Evolutionary conservation across 179 eudicot genomes (phyloP), one percentile per base, ranked within the genome.

Genomic region (Beta lomatogona): DNA sequence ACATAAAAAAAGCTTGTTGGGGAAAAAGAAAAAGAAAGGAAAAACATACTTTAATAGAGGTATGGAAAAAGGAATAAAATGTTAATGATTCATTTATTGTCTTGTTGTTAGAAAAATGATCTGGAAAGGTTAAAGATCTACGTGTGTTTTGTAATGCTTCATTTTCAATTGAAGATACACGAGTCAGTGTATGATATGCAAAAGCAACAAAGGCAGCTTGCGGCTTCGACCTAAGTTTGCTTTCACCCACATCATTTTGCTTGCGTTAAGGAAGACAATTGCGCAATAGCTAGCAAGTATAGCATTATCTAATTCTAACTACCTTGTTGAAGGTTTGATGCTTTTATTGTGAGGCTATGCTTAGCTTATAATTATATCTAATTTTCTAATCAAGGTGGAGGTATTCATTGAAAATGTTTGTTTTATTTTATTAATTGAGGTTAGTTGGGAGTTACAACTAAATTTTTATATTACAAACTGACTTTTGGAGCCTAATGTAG

Each of bases 121-220:
- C 69, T 84, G 83, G 74, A 84, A 84, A 84, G 83, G 74, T 66
- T 54, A 67, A 50, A 64, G 7, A 84, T 84, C 86, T 76, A 80
- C 86, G 83, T 80, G 83, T 63, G 52, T 80, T 76, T 54, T 28
- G 4, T 46, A 71, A 16, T 21, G 52, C 61, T 64, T 80, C 65
- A 15, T 63, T 80, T 44, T 75, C 71, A 28, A 73, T 10, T 66
- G 53, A 31, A 80, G 53, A 10, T 73, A 60, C 80, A 83, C 77
- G 83, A 83, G 77, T 76, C 60, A 69, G 52, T 60, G n/a, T 44
- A 60, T 63, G 25, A 80, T 70, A 79, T 75, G 80, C 59, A 48
- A 68, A 59, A 31, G 81, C 36, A 44, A 8, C 14, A 44, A 18
- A 74, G 28, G 58, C 12, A 52, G 48, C 19, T 73, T n/a, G 71